phyloP scores from a whole-genome alignment of 1,139 yeast genomes.

The Zygosaccharomyces sapae region DNA sequence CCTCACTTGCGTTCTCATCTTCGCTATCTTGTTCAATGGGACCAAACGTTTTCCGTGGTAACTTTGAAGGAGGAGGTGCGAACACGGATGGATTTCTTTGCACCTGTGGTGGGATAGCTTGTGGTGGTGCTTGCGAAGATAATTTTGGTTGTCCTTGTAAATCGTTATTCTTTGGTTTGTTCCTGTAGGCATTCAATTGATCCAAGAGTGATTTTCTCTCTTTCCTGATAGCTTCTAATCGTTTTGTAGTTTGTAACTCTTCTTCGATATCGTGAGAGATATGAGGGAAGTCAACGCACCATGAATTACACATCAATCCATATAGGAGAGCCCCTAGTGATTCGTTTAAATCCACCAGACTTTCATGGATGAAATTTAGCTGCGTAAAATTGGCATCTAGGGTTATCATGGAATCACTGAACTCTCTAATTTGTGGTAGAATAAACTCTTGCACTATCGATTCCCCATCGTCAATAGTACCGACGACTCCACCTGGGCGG shows the following conservation, averaged over 20 bases:
- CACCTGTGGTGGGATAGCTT: not conserved
- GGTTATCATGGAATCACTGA: constrained; percentile 41
- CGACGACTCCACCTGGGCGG: constrained; percentile 7
- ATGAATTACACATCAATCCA: constrained; percentile 60
- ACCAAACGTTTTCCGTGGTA: not conserved
- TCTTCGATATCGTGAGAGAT: constrained; percentile 28
- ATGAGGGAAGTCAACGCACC: constrained; percentile 55
- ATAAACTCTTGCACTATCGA: constrained; percentile 28
- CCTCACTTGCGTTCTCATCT: constrained; percentile 35
- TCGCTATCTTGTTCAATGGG: constrained; percentile 16
- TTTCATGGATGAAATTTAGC: constrained; percentile 48
- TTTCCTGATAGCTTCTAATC: constrained; percentile 18
- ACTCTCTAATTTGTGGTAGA: constrained; percentile 31
- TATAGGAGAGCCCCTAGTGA: constrained; percentile 58
- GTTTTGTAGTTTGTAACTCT: constrained; percentile 23
- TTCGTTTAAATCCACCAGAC: constrained; percentile 55
- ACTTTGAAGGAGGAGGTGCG: not conserved
- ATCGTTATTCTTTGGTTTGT: constrained; percentile 8
- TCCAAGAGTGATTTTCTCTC: constrained; percentile 23
- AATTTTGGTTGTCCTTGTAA: constrained; percentile 2
- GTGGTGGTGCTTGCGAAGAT: constrained; percentile 6
- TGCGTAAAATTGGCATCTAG: constrained; percentile 47
- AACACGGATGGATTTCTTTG: not conserved
- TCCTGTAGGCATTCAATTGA: constrained; percentile 15
- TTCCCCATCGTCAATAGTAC: constrained; percentile 17